Evolutionary conservation across 495 filamentous ascomycete species (phyloP), one percentile per base, ranked within the genome.

Genomic region (Hypoxylon fuscum): DNA sequence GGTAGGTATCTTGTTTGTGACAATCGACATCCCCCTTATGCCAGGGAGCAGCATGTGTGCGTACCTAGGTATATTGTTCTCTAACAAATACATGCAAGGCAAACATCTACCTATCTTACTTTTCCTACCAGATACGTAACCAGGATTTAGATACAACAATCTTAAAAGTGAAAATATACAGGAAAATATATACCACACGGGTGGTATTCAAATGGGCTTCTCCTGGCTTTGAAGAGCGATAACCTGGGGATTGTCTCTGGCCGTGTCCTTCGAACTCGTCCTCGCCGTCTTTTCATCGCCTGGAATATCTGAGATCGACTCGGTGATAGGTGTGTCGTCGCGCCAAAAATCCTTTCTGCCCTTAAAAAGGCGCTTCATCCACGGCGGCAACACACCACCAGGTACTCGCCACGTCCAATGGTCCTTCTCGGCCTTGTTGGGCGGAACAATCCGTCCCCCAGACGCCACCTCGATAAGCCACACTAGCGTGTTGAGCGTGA

Each of bases 271-370:
- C 12, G 55, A 48, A 25, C 45, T 42, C 27, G 49, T 35, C n/a
- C 54, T 64, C 35, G 31, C 48, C 11, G 40, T 44, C 14, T 49
- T 20, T 23, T 64, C 55, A 12, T 55, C 53, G 31, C 10, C 61
- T 6, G 32, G 54, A 25, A 58, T 27, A 29, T 55, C 43, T 1
- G 53, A 22, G 18, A 38, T 46, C 40, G 62, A 51, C 34, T 59
- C 62, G 12, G 55, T 54, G 11, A 61, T 43, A 35, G 52, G 45
- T 12, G 47, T 17, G 18, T 79, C 74, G 6, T 80, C 75, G 5
- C 77, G 79, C 87, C 87, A 90, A 69, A 90, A 91, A 42, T 88
- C 81, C 68, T 77, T 85, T 77, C 91, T 87, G 1, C 90, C 90
- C n/a, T 71, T 64, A 0, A 70, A 62, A n/a, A 81, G 74, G 7